Base-by-base conservation (phyloP, 116 monocot species). In the Dioscorea cayenensis region DNA sequence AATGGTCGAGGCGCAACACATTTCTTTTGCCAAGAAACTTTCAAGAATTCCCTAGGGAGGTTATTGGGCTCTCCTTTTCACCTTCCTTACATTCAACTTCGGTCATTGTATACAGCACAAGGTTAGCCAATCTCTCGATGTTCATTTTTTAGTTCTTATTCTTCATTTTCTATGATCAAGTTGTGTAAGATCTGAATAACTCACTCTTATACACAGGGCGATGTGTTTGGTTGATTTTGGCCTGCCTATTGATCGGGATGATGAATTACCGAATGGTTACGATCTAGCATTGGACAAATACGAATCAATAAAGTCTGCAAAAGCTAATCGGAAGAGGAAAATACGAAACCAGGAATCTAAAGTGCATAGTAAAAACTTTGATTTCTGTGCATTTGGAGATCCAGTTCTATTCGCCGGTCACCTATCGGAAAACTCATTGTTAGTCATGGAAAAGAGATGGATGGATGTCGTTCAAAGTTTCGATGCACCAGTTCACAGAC, bases 221-320 rank as follows among this genome's bases (percentile, higher is more conserved):
- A 91, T 99, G 99, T 99, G 99, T 76, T 85, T 82, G 43, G 82
- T 99, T 64, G 91, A 99, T 73, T 94, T 99, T 59, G 86, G 85
- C 59, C 80, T 99, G 91, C 87, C 94, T 19, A 21, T 91, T 58
- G 78, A 83, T 69, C 60, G 77, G 36, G 89, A 89, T 22, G 79
- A 63, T 65, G 69, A 80, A 43, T 49, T 76, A 59, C 60, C 73
- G 7, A 88, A 81, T 70, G 75, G 77, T 48, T 52, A 67, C 36
- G 75, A 75, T 70, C 28, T 66, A 62, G 37, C 65, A 67, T 32
- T 55, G 49, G 79, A 82, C 10, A 79, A 83, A 63, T 60, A 60
- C 23, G 78, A 72, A n/a, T 14, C 71, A 22, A 51, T 66, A 3
- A 79, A 75, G 29, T 75, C 2, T 18, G 27, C 25, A 11, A 81